These are phyloP conservation scores for Aegle marmelos DNA, from an alignment of 345 rosid genomes.

Conservation along the genomic window DNA sequence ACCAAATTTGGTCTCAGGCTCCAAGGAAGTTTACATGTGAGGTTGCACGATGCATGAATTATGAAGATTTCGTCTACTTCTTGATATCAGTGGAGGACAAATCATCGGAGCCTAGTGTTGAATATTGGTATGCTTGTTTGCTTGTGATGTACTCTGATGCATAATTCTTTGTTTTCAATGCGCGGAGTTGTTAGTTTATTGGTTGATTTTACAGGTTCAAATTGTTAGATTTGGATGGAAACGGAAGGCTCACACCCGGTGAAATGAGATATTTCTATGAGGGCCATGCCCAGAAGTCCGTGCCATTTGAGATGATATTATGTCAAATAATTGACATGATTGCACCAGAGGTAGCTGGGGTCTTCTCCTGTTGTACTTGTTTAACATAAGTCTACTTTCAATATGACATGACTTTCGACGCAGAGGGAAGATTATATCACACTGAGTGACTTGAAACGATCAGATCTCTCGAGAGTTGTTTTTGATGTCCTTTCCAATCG, in stretches of 20 bases:
- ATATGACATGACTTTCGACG: conserved; percentile 7
- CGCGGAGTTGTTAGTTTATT: not conserved
- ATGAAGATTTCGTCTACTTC: conserved; percentile 95
- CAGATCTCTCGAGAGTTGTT: conserved; percentile 73
- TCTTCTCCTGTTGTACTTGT: not conserved
- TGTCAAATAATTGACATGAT: conserved; percentile 93
- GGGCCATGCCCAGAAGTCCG: conserved; percentile 70
- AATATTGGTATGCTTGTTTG: conserved; percentile 59
- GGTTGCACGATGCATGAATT: conserved; percentile 82
- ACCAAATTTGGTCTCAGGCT: conserved; percentile 42
- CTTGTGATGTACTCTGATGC: not conserved
- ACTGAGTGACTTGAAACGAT: conserved; percentile 57
- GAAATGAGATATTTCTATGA: conserved; percentile 87
- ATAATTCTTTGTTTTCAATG: not conserved
- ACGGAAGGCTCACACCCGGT: conserved; percentile 73
- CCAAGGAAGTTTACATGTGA: conserved; percentile 65
- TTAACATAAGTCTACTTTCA: not conserved
- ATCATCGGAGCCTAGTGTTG: conserved; percentile 82
- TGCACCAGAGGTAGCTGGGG: conserved; percentile 61
- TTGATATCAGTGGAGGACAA: conserved; percentile 92
- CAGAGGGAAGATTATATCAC: conserved; percentile 72
- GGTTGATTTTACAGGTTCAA: conserved; percentile 59
- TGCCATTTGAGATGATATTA: conserved; percentile 72
- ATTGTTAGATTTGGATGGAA: conserved; percentile 85
- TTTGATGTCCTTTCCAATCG: conserved; percentile 90